Evolutionary conservation across 257 asterid genomes (phyloP), one percentile per base, ranked within the genome.

Genomic region (Nicotiana tomentosiformis): DNA sequence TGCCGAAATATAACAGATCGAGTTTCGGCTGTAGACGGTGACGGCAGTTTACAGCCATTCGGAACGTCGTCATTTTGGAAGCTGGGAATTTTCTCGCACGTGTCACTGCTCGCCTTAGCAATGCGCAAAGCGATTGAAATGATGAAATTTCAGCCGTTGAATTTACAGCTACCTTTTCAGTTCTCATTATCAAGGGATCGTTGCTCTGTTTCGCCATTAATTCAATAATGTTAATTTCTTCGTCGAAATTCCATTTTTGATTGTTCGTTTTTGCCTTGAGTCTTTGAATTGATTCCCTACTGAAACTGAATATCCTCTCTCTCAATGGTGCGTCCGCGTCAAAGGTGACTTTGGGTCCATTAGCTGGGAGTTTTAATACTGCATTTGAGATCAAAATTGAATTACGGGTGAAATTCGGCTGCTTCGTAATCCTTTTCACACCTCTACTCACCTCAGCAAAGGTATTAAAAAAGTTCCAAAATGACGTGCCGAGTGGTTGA

Each of bases 401-500:
- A 6, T 91, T 87, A 2, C 97, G 91, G 87, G 90, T 82, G 64
- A 91, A 90, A 64, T 94, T 95, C 12, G 96, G 93, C 10, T 39
- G 14, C 90, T 82, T 79, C n/a, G 90, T 83, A 72, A 91, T 74
- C 86, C 84, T 65, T 69, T 86, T 84, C 26, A 82, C 82, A 1
- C 94, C 95, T 65, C 91, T 87, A 39, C 88, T 83, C 15, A 86
- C 61, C 70, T 91, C 97, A 10, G 95, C 94, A 49, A 91, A 91
- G 29, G 90, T 86, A 32, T 93, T 93, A 46, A 93, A 90, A 65
- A 93, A 93, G 17, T 93, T 89, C 93, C 94, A 93, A 78, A 91
- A 86, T 9, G 95, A 93, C 0, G 97, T 91, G 7, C 97, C 95
- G 97, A 91, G 85, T 93, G 97, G 84, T 93, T 90, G 10, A 91